Conservation (phyloP, 2,329 filamentous ascomycete genomes). For the Monosporascus sp. region DNA sequence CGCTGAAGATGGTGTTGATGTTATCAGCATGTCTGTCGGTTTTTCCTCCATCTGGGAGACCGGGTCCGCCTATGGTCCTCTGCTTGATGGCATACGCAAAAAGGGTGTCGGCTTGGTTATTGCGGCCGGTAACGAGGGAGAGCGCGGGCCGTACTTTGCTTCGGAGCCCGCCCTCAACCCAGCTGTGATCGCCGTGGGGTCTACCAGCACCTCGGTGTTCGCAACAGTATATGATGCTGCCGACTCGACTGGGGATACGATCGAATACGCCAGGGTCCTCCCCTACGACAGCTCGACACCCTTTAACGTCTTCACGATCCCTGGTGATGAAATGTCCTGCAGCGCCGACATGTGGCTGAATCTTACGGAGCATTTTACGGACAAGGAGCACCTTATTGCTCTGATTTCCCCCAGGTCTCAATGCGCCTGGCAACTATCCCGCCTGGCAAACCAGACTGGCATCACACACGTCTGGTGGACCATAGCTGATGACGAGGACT, state of each 20-base stretch:
- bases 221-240: background rate
- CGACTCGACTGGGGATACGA: background rate
- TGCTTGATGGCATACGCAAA: background rate
- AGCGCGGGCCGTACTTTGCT: background rate
- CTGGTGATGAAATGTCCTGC: background rate
- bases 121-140: background rate
- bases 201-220: background rate
- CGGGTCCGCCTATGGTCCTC: background rate
- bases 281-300: background rate
- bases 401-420: background rate
- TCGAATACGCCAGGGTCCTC: background rate
- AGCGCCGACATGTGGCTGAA: background rate
- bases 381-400: background rate
- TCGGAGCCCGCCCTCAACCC: background rate
- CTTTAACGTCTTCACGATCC: background rate
- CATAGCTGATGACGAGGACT: background rate
- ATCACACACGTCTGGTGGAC: background rate
- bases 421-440: background rate
- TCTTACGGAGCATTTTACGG: background rate
- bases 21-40: slow-evolving; percentile 4
- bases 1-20: background rate
- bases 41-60: background rate
- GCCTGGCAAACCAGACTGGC: background rate
- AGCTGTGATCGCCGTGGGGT: background rate
- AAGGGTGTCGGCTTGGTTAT: background rate